Conservation (phyloP, 2,329 filamentous ascomycete species). For the Tolypocladium inflatum region DNA sequence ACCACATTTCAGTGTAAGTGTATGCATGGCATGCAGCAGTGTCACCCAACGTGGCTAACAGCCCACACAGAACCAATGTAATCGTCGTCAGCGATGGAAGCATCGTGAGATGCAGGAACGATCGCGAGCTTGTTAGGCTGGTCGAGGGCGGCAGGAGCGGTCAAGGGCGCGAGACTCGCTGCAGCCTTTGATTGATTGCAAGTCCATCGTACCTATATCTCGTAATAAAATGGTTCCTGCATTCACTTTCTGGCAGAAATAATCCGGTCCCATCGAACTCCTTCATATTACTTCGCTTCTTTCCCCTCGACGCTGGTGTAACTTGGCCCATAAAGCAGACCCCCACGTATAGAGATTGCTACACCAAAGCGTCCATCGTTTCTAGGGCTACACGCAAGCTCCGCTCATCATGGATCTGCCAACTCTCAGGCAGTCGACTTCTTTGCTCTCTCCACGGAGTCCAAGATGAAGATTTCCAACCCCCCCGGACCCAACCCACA, state of each 20-base stretch:
- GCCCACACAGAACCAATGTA: too few relatives aligned
- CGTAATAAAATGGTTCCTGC: background rate
- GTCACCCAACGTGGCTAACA: too few relatives aligned
- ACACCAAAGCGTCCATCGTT: background rate
- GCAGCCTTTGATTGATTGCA: too few relatives aligned
- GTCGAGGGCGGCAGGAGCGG: too few relatives aligned
- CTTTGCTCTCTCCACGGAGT: slow-evolving; percentile 11
- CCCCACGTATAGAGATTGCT: background rate
- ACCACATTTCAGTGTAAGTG: too few relatives aligned
- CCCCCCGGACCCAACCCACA: slow-evolving; percentile 17
- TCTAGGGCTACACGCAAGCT: background rate
- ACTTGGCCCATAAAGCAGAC: background rate
- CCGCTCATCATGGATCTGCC: background rate
- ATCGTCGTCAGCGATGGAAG: background rate
- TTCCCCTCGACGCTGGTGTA: background rate
- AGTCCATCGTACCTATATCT: background rate
- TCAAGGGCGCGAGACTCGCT: too few relatives aligned
- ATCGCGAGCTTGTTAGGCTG: too few relatives aligned
- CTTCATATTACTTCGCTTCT: background rate
- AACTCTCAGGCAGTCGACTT: slow-evolving; percentile 1
- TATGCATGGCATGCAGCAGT: too few relatives aligned
- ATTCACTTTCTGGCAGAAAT: background rate
- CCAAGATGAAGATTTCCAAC: slow-evolving; percentile 19
- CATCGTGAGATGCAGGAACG: too few relatives aligned
- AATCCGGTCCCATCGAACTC: background rate